Conservation (phyloP, 164 flowering plant species). For the Vitis rupestris region DNA sequence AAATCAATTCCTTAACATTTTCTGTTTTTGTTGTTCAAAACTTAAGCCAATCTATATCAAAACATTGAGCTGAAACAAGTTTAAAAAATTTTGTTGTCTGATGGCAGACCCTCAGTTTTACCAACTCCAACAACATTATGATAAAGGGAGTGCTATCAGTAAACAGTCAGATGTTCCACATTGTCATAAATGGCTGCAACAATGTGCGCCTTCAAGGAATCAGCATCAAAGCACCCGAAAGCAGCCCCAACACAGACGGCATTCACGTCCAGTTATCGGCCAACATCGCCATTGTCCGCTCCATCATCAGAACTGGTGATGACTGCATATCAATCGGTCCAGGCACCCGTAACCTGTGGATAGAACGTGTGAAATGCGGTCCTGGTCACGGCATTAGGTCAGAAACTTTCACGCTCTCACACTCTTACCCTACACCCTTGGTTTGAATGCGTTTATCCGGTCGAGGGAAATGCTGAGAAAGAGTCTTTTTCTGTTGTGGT, state of each 20-base stretch:
- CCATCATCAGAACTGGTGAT: conserved; percentile 26
- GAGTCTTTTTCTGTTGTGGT: neutral
- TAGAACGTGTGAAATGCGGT: conserved; percentile 24
- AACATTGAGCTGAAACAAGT: too few species aligned
- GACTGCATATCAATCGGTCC: conserved; percentile 37
- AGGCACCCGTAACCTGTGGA: conserved; percentile 22
- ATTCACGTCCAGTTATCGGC: conserved; percentile 28
- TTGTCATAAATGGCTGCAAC: conserved; percentile 19
- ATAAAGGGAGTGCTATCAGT: conserved; percentile 21
- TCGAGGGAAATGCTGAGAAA: too few species aligned
- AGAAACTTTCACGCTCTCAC: neutral
- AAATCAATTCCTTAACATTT: neutral
- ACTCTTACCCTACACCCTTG: neutral
- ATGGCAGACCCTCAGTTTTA: conserved; percentile 20
- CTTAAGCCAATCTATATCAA: too few species aligned
- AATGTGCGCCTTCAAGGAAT: conserved; percentile 19
- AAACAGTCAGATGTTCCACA: conserved; percentile 30
- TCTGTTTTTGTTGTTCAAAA: too few species aligned
- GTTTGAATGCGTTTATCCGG: too few species aligned
- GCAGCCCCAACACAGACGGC: conserved; percentile 39
- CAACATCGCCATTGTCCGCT: conserved; percentile 9
- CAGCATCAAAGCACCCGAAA: conserved; percentile 13
- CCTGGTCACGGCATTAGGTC: conserved; percentile 41
- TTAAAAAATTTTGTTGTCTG: neutral
- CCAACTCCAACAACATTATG: conserved; percentile 19